Base-by-base conservation (phyloP, 805 yeast species). In the Metschnikowia colocasiae region DNA sequence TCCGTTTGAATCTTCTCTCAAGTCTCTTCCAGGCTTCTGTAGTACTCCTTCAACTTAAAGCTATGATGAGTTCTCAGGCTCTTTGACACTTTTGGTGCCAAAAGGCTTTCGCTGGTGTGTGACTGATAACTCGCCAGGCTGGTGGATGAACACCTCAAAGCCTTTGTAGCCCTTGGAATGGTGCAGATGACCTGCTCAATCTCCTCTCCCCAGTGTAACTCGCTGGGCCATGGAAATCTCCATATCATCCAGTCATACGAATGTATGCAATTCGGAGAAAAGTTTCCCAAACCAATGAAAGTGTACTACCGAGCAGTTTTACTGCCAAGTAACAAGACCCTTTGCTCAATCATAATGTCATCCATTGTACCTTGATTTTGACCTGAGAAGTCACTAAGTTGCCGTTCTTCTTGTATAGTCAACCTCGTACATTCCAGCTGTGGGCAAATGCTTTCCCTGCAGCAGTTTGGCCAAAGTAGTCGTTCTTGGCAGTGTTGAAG, bases 241-340 rank as follows among this genome's bases (percentile, higher is more conserved):
- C 35, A 62, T 63, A 55, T 74, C 75, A 20, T 80, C 86, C 41
- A 62, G 62, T 85, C 85, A 61, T 75, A 82, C 15, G 82, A 27
- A 80, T 73, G 60, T 83, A 84, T 2, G 82, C 81, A 46, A 78
- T 73, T 45, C 86, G 69, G 52, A 85, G 64, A 58, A 85, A 76
- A 34, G 58, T 83, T 87, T 10, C 91, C 92, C 26, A 86, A 66
- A 29, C 31, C 10, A 3, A 2, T 3, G 7, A 10, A 6, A 25
- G 8, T 25, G 23, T 22, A 4, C 23, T 22, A 4, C 6, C 23
- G 6, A 6, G 6, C 23, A 22, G 23, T 5, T 25, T 5, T 3
- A 10, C 27, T 3, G 10, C 27, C 10, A 25, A 25, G 27, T 25
- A 25, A 25, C 27, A 25, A n/a, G 8, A 8, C 2, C 27, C 27